Base-by-base conservation (phyloP, 1,284 basidiomycete species). In the Schizophyllum commune region DNA sequence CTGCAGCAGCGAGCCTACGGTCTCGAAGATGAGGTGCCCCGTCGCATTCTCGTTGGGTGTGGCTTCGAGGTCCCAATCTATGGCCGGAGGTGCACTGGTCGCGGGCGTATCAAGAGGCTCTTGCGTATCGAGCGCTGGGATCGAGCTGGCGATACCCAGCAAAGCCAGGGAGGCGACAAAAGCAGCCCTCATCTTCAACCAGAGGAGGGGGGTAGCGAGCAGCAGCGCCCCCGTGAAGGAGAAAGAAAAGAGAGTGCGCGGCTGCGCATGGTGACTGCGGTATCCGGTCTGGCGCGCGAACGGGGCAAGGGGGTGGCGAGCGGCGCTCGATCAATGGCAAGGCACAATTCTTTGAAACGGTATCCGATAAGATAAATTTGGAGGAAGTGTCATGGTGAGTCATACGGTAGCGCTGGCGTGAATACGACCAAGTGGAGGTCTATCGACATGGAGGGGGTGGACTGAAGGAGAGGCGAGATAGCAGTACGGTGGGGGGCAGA, bases 1-100 rank as follows among this genome's bases (percentile, higher is more conserved):
- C 60, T 82, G 78, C 5, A 83, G 68, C 15, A 80, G 65, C 0
- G 76, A 74, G 61, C 67, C 73, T 5, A 78, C 73, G 0, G 73
- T 75, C 39, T 77, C 72, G 63, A 82, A 82, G 27, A 82, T 65
- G 7, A 79, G 68, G 60, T 79, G 68, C 0, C 71, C 71, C 0
- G 76, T 79, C 17, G 72, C 68, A 61, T 77, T 71, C 19, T 65
- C 57, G 54, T 62, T 57, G 5, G 71, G 71, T 1, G 58, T 52
- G 4, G 58, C 54, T 34, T 67, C 58, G 27, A 72, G 58, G 34
- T 62, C 60, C 70, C 70, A 71, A 17, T 63, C 27, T 5, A 27
- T 56, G n/a, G 59, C 52, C 20, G 32, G 20, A 2, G n/a, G 13
- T 7, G 4, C 20, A 2, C 6, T 7, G 15, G 39, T 22, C 27